A percentile compares a stretch with the other conserved stretches of the same genome.
Conservation (phyloP, 2,329 filamentous ascomycete species). For the Colletotrichum kahawae region DNA sequence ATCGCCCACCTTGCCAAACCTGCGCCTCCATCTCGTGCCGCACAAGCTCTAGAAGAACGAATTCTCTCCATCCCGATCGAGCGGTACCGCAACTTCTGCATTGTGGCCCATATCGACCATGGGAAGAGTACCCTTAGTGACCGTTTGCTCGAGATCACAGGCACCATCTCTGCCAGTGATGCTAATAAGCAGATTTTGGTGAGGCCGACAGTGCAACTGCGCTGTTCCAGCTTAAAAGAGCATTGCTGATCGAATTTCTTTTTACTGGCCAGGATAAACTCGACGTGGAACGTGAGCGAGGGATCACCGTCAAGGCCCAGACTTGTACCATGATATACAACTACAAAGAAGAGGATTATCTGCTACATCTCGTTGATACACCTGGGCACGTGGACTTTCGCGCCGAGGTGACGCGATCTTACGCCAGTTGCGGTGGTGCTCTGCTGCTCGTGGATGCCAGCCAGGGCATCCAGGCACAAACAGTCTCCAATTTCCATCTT, state of each 20-base stretch:
- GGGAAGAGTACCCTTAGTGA: slow-evolving; percentile 97
- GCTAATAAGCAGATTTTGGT: slow-evolving; percentile 89
- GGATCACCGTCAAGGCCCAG: slow-evolving; percentile 98
- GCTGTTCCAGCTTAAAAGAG: too few relatives aligned
- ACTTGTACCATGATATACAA: slow-evolving; percentile 98
- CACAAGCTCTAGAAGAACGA: slow-evolving; percentile 52
- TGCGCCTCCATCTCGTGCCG: slow-evolving; percentile 28
- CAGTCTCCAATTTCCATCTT: slow-evolving; percentile 97
- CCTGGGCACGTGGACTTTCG: slow-evolving; percentile 98
- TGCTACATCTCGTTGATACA: slow-evolving; percentile 94
- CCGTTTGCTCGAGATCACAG: slow-evolving; percentile 89
- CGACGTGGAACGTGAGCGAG: slow-evolving; percentile 89
- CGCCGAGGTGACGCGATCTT: slow-evolving; percentile 93
- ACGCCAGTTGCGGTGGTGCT: slow-evolving; percentile 94
- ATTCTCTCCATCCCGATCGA: slow-evolving; percentile 80
- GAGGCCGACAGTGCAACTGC: not conserved
- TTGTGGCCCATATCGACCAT: slow-evolving; percentile 98
- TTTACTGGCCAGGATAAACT: slow-evolving; percentile 73
- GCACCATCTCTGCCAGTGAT: slow-evolving; percentile 82
- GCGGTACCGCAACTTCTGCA: slow-evolving; percentile 93
- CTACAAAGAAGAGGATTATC: slow-evolving; percentile 83
- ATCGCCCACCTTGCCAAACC: slow-evolving; percentile 1
- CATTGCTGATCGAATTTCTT: not conserved
- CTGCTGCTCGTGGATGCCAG: slow-evolving; percentile 93
- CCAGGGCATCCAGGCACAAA: slow-evolving; percentile 96